Evolutionary conservation across 345 rosid species (phyloP).

Genomic region (Boechera stricta): DNA sequence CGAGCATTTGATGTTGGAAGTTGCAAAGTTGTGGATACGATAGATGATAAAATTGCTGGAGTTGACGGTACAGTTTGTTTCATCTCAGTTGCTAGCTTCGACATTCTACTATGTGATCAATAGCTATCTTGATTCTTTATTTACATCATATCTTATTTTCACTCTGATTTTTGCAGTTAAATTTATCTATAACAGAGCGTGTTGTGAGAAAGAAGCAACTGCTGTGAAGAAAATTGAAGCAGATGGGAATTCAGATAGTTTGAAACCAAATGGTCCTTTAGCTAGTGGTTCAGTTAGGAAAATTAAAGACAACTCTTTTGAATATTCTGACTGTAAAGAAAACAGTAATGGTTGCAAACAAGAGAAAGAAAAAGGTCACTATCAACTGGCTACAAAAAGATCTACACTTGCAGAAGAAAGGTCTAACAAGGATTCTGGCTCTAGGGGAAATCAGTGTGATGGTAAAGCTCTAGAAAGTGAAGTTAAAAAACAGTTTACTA

Average conservation of each 20-base stretch:
- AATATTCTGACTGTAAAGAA: conserved; percentile 36
- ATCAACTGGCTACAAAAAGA: conserved; percentile 28
- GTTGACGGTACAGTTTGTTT: conserved; percentile 61
- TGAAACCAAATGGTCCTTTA: conserved; percentile 34
- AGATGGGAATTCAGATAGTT: conserved; percentile 29
- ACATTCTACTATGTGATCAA: conserved; percentile 26
- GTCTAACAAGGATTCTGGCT: conserved; percentile 31
- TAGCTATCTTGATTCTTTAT: conserved; percentile 25
- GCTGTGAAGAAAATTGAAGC: conserved; percentile 39
- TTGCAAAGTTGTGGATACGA: conserved; percentile 48
- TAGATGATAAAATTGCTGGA: conserved; percentile 70
- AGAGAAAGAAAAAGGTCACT: conserved; percentile 37
- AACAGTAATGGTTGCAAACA: conserved; percentile 23
- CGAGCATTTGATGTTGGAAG: conserved; percentile 81
- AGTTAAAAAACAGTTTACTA: conserved; percentile 17
- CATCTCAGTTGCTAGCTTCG: conserved; percentile 11
- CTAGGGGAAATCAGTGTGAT: conserved; percentile 27
- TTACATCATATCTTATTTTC: conserved; percentile 35
- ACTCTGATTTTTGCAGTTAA: conserved; percentile 65
- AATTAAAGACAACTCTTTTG: conserved; percentile 6
- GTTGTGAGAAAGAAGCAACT: conserved; percentile 43
- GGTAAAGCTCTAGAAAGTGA: conserved; percentile 41
- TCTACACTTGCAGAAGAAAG: conserved; percentile 38
- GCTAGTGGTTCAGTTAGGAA: conserved; percentile 38
- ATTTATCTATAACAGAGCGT: conserved; percentile 59